Conservation (phyloP, 148 eudicot genomes). For the Salicornia ramosissima region DNA sequence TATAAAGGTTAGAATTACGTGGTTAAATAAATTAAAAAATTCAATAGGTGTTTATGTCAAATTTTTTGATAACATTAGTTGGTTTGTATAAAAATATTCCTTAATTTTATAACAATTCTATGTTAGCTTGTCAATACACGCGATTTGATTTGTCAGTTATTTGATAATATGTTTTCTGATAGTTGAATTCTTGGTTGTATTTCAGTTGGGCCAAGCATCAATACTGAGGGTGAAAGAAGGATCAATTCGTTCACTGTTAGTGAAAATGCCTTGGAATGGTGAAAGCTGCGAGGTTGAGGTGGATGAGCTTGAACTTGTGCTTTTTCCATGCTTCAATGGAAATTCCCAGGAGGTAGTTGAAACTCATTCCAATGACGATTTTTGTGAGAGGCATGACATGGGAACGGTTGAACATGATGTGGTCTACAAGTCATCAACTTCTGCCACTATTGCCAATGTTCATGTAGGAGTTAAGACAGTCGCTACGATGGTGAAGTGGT, state of each 20-base stretch:
- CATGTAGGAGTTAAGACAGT: conserved; percentile 94
- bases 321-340: conserved; percentile 36
- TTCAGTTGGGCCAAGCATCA: conserved; percentile 54
- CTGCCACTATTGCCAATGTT: conserved; percentile 45
- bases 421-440: conserved; percentile 19
- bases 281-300: conserved; percentile 67
- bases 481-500: conserved; percentile 87
- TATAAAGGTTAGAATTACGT: no score
- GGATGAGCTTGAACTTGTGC: conserved; percentile 81
- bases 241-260: conserved; percentile 63
- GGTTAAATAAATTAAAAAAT: no score
- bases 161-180: background rate
- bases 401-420: conserved; percentile 36
- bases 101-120: no score
- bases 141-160: background rate
- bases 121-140: no score
- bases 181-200: conserved; percentile 5
- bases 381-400: conserved; percentile 14
- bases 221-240: conserved; percentile 62
- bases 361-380: conserved; percentile 28
- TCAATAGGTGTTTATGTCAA: no score
- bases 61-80: no score
- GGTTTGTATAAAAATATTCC: no score
- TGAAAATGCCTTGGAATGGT: conserved; percentile 83
- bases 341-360: conserved; percentile 24